A percentile compares a stretch with the other conserved stretches of the same genome.
These are phyloP conservation scores for Nakazawaea anatomiae DNA, from an alignment of 805 yeast species.

Conservation along the genomic window DNA sequence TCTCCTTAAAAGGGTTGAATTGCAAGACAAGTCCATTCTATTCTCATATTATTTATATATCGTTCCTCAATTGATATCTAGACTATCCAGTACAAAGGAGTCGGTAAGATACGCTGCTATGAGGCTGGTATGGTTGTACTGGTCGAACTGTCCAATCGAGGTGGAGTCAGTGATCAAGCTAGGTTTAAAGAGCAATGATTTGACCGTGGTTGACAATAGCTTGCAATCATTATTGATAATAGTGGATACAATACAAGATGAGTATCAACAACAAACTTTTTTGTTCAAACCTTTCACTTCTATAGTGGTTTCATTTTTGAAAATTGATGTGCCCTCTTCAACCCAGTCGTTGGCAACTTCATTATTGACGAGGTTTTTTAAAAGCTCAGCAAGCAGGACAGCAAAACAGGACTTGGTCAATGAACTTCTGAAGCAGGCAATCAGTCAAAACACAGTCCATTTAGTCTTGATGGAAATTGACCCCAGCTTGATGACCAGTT, in stretches of 20 bases:
- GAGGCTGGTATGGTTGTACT: constrained; percentile 46
- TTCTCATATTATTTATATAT: constrained; percentile 36
- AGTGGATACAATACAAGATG: constrained; percentile 19
- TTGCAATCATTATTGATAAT: constrained; percentile 39
- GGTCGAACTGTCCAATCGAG: constrained; percentile 44
- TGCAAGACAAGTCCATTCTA: constrained; percentile 45
- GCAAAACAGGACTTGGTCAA: constrained; percentile 40
- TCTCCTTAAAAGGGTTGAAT: constrained; percentile 49
- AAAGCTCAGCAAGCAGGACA: constrained; percentile 24
- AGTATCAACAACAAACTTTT: constrained; percentile 22
- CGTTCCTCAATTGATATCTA: constrained; percentile 45
- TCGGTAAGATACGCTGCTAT: constrained; percentile 37
- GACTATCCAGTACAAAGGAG: constrained; percentile 35
- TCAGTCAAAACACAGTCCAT: constrained; percentile 19
- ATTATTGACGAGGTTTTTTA: constrained; percentile 32
- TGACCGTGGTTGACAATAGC: constrained; percentile 34
- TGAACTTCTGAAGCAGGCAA: constrained; percentile 30
- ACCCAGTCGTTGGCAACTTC: constrained; percentile 1
- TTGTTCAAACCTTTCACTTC: constrained; percentile 24
- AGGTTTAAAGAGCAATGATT: constrained; percentile 35
- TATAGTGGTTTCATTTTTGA: constrained; percentile 17
- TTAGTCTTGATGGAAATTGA: constrained; percentile 25
- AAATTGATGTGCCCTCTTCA: constrained; percentile 7
- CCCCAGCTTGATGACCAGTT: constrained; percentile 17
- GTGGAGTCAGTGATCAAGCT: constrained; percentile 31